A percentile compares a stretch with the other conserved stretches of the same genome.
These are phyloP conservation scores for Aspergillus terreus DNA, from an alignment of 2,329 filamentous ascomycete species.

Conservation along the genomic window DNA sequence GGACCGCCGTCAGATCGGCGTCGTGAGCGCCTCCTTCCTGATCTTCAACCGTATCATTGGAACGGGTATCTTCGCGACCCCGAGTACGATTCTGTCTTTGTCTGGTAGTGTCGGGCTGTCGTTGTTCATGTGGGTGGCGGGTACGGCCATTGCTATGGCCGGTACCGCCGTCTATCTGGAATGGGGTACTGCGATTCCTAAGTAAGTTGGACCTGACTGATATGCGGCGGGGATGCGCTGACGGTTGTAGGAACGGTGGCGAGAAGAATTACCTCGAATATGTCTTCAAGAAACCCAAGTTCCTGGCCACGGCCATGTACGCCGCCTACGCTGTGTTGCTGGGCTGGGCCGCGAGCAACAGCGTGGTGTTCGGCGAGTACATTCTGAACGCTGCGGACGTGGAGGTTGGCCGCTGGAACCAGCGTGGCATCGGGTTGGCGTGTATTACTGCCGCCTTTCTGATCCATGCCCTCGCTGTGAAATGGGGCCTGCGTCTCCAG, in stretches of 20 bases:
- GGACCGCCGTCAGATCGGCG: constrained; percentile 37
- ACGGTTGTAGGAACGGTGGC: constrained; percentile 42
- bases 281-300: constrained; percentile 49
- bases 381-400: constrained; percentile 46
- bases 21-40: constrained; percentile 42
- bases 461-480: constrained; percentile 46
- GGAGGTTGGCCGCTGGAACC: constrained; percentile 46
- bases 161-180: constrained; percentile 45
- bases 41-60: constrained; percentile 50
- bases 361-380: constrained; percentile 51
- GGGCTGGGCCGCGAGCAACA: constrained; percentile 52
- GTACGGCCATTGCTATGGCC: constrained; percentile 47
- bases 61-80: constrained; percentile 50
- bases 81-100: constrained; percentile 42
- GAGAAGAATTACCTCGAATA: constrained; percentile 55
- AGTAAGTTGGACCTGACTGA: constrained; percentile 21
- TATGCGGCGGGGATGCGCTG: not conserved
- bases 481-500: constrained; percentile 47
- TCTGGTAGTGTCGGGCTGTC: constrained; percentile 46
- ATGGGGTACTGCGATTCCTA: constrained; percentile 49
- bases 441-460: constrained; percentile 48
- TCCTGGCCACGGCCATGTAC: constrained; percentile 53
- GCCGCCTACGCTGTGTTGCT: constrained; percentile 50
- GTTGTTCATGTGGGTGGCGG: constrained; percentile 49
- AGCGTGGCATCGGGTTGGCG: constrained; percentile 46